Percentiles rank a stretch among this genome's conserved stretches.
Conservation (phyloP, 2,329 filamentous ascomycete species). For the Cladophialophora yegresii region DNA sequence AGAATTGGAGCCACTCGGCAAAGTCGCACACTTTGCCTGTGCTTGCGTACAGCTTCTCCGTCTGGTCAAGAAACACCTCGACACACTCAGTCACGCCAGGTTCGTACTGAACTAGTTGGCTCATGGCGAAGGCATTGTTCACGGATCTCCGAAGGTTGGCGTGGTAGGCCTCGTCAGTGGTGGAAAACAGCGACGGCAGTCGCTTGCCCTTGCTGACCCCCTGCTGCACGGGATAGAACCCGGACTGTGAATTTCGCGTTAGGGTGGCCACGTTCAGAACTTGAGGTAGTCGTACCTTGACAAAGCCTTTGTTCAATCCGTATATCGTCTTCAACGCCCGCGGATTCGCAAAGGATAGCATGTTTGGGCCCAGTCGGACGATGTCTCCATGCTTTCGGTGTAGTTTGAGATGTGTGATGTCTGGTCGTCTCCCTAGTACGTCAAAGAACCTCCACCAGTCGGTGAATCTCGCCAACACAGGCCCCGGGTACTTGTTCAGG, state of each 20-base stretch:
- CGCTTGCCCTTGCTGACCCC: slow-evolving; percentile 68
- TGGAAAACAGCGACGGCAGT: slow-evolving; percentile 74
- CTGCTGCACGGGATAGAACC: slow-evolving; percentile 79
- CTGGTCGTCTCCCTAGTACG: slow-evolving; percentile 64
- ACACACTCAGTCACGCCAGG: slow-evolving; percentile 76
- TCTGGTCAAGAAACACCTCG: slow-evolving; percentile 67
- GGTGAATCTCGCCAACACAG: slow-evolving; percentile 66
- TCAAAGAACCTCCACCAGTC: slow-evolving; percentile 76
- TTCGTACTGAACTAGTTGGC: slow-evolving; percentile 49
- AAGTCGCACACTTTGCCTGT: slow-evolving; percentile 40
- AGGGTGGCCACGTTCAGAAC: background rate
- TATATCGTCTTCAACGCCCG: slow-evolving; percentile 75
- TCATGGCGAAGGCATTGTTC: slow-evolving; percentile 64
- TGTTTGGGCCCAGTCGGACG: slow-evolving; percentile 73
- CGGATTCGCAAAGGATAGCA: slow-evolving; percentile 71
- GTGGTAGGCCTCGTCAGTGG: slow-evolving; percentile 71
- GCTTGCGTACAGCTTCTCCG: slow-evolving; percentile 56
- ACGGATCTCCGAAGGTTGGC: slow-evolving; percentile 73
- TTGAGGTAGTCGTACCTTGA: slow-evolving; percentile 59
- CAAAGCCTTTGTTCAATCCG: slow-evolving; percentile 76
- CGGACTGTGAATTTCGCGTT: slow-evolving; percentile 55
- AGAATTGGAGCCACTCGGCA: slow-evolving; percentile 47
- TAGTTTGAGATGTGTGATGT: slow-evolving; percentile 67
- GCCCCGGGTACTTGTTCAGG: slow-evolving; percentile 63
- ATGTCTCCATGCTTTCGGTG: slow-evolving; percentile 73